Evolutionary conservation across 805 yeast species (phyloP), one percentile per base, ranked within the genome.

Genomic region (Phaffomyces opuntiae): DNA sequence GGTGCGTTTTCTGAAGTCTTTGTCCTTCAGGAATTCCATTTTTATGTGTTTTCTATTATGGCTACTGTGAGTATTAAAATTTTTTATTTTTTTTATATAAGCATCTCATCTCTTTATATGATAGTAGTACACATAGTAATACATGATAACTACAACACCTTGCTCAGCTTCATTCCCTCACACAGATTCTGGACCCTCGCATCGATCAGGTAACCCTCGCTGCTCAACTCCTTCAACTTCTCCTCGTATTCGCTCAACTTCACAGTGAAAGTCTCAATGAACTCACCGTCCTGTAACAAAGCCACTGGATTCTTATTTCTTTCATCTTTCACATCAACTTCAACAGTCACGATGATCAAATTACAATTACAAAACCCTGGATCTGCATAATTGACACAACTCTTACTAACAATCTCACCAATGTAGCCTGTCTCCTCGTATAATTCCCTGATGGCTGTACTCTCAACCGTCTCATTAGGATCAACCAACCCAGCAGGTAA

Each of bases 401-500:
- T 64, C 41, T 64, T 62, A 16, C 63, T 64, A 33, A 66, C 53
- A 40, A 80, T 81, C 38, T 66, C 75, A 8, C 97, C 97, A 39
- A 81, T 69, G 61, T 85, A 90, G 0, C 99, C 99, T 0, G 98
- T 90, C 60, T 91, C 99, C 63, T 91, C 99, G 41, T 75, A 75
- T 52, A 91, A 67, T 63, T 91, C 99, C 51, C 99, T 75, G 44
- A 81, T 70, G 0, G 99, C 98, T 35, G 96, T 88, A 6, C 76
- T 65, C 52, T 81, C 89, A 26, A 87, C 64, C 1, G 82, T 62
- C 62, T 93, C 98, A 43, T 78, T 74, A 1, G 90, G 87, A 62
- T 91, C 99, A 37, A 93, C 76, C 51, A 91, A 70, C 0, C 99
- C 99, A 0, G 99, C 99, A 1, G 99, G 99, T 61, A 90, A 75